Evolutionary conservation across 352 stramenopile genomes (phyloP), one percentile per base, ranked within the genome.

Genomic region (Phytophthora pistaciae): DNA sequence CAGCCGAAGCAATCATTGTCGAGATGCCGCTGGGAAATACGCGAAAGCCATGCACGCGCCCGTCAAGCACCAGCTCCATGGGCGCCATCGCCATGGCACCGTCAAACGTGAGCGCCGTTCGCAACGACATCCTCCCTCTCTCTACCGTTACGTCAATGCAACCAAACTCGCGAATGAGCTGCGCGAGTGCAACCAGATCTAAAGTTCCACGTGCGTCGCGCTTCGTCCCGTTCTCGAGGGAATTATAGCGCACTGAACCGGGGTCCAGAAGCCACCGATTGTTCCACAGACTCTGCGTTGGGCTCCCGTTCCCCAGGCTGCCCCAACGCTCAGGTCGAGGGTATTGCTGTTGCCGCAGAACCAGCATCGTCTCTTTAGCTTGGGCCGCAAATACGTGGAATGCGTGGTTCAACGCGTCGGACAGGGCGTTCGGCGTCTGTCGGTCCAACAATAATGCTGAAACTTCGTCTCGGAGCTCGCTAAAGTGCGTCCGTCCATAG

Each of bases 11-110:
- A 21, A 75, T 60, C 42, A 57, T 61, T 7, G 72, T 72, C 8
- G 62, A 52, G 4, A 68, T 14, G 5, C 72, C 75, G 27, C 64
- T 80, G 11, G 72, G 75, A 4, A 83, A 33, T 8, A 78, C 72
- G 29, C 64, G 60, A 50, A 80, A 82, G 42, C 72, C 60, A 11
- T 60, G 74, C 8, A 69, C 36, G 25, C 64, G 56, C 0, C 71
- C 74, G 48, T 84, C 77, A 18, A 82, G 50, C 21, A 76, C 46
- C 11, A 84, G 31, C 20, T 27, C 36, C 70, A 81, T 78, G 3
- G 44, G 42, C n/a, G 58, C 38, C 9, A 33, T 46, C 16, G 23
- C 23, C 3, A 29, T 65, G 29, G 3, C 29, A 14, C 11, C 33
- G n/a, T n/a, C 21, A 20, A 66, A 27, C 18, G 64, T 60, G 18